Evolutionary conservation across 192 early-diverging fungal genomes (phyloP).

Genomic region (Thoreauomyces humboldtii): DNA sequence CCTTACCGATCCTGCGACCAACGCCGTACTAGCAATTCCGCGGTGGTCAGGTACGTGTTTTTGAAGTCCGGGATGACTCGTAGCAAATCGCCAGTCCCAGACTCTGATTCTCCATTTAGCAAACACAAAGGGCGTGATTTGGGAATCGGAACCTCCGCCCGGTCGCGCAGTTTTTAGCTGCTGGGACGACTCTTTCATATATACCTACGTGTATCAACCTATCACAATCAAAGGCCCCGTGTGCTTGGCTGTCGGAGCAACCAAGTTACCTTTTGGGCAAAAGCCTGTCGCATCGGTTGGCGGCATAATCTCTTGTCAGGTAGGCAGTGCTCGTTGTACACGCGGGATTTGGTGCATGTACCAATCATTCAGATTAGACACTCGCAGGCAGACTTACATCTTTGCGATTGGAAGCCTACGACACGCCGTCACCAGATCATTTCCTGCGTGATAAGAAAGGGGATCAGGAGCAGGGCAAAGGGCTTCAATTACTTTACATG

Average conservation of each 20-base stretch:
- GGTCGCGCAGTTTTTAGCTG: slow-evolving; percentile 38
- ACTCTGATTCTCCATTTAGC: slow-evolving; percentile 19
- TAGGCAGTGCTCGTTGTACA: no score
- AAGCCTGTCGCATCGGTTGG: slow-evolving; percentile 41
- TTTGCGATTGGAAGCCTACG: slow-evolving; percentile 38
- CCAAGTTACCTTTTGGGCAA: slow-evolving; percentile 48
- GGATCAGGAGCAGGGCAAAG: slow-evolving; percentile 48
- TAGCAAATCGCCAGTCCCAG: not conserved
- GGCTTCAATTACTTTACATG: slow-evolving; percentile 41
- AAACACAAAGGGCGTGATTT: slow-evolving; percentile 42
- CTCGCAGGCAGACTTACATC: slow-evolving; percentile 39
- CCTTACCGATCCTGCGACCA: slow-evolving; percentile 36
- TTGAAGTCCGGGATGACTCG: slow-evolving; percentile 5
- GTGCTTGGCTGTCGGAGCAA: slow-evolving; percentile 37
- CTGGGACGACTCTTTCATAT: slow-evolving; percentile 46
- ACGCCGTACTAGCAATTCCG: slow-evolving; percentile 37
- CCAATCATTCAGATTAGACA: slow-evolving; percentile 27
- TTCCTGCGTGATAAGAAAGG: slow-evolving; percentile 21
- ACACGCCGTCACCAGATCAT: slow-evolving; percentile 19
- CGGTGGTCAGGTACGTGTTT: slow-evolving; percentile 36
- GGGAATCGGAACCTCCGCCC: slow-evolving; percentile 32
- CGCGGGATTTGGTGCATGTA: no score
- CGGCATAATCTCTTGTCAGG: slow-evolving; percentile 48
- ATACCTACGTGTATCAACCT: slow-evolving; percentile 41
- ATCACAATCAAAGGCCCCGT: slow-evolving; percentile 41